Evolutionary conservation across 176 grass and related monocot species (phyloP), one percentile per base, ranked within the genome.

Genomic region (Bromus sterilis): DNA sequence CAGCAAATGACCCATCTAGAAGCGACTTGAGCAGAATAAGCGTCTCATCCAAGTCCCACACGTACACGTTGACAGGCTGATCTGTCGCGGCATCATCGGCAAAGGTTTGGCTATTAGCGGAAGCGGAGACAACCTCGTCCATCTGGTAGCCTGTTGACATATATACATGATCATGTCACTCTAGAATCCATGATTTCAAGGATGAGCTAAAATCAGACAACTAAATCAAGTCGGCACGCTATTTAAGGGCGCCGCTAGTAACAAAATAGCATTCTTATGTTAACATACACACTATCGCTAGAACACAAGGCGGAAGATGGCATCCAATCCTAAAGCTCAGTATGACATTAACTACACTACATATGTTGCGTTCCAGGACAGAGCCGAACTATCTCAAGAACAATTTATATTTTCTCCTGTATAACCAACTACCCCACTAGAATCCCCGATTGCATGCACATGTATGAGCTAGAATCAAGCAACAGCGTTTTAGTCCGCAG

Each of bases 1-100:
- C 81, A 29, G 92, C 92, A 79, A 83, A 97, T 2, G 94, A 87
- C 43, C 92, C 94, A 78, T 97, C 92, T 83, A 97, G 78, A 56
- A 97, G 71, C 0, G 92, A 97, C 71, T 92, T 97, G 66, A 97
- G 89, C 70, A 97, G 82, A 80, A 97, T 97, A 43, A 97, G 92
- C 9, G 94, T 97, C 61, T 97, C 94, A 71, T 97, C 94, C 92
- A 97, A 92, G 88, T 97, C 94, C 94, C 94, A 97, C 29, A 94
- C 80, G 41, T 92, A 97, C 20, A 97, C 89, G 32, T 68, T 91
- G 39, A 34, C 71, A 58, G 65, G 65, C 74, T 92, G 43, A 11
- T 89, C 67, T 41, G 68, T 46, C 21, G 25, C 31, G 2, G 48
- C 68, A 80, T 84, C 68, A 75, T 58, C 14, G 0, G 12, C 37